phyloP scores from a whole-genome alignment of 106 monocot species.

The Acanthochlamys bracteata region DNA sequence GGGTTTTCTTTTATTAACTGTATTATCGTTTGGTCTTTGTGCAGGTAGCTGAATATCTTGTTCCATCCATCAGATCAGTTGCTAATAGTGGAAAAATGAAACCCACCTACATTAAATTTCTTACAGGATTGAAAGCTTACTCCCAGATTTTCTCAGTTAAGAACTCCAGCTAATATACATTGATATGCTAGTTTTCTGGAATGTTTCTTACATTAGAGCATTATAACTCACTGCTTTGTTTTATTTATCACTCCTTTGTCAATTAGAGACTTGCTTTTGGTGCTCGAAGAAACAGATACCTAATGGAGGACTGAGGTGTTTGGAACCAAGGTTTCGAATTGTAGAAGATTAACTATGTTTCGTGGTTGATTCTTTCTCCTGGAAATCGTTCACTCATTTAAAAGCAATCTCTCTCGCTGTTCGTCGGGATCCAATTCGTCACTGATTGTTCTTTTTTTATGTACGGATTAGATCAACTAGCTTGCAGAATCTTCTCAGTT shows the following conservation, averaged over 20 bases:
- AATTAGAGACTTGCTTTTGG: constrained; percentile 91
- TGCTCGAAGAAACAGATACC: constrained; percentile 68
- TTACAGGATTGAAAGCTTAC: constrained; percentile 95
- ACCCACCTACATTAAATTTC: constrained; percentile 89
- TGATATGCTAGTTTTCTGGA: too few relatives aligned
- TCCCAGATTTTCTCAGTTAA: constrained; percentile 93
- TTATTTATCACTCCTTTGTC: neutral
- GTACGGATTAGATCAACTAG: too few relatives aligned
- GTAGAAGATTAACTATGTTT: too few relatives aligned
- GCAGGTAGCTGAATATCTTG: constrained; percentile 93
- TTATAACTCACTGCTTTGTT: neutral
- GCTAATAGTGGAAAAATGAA: constrained; percentile 47
- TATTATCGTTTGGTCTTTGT: neutral
- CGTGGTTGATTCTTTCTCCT: too few relatives aligned
- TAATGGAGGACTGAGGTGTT: constrained; percentile 62
- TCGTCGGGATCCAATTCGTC: too few relatives aligned
- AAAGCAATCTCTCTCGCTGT: too few relatives aligned
- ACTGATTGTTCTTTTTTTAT: too few relatives aligned
- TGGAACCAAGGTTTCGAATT: too few relatives aligned
- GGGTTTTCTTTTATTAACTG: too few relatives aligned
- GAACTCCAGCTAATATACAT: neutral
- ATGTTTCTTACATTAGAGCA: too few relatives aligned
- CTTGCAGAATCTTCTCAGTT: too few relatives aligned
- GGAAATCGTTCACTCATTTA: too few relatives aligned
- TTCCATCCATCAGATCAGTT: constrained; percentile 65